These are phyloP conservation scores for Colletotrichum sp. DNA, from an alignment of 2,329 filamentous ascomycete genomes.

Conservation along the genomic window DNA sequence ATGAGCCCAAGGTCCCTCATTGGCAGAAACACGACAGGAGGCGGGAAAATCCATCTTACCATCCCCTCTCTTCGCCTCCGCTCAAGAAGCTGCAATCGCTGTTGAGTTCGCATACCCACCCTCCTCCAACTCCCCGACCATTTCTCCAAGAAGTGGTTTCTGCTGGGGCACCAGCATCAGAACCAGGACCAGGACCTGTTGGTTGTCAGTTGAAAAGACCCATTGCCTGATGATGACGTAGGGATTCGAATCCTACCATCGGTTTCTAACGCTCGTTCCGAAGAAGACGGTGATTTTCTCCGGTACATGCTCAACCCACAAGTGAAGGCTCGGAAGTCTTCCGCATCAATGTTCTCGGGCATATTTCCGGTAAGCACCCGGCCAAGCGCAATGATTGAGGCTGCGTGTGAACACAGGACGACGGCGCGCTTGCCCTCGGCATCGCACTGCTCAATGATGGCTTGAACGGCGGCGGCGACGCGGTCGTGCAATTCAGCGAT, in stretches of 20 bases:
- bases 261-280: background rate
- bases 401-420: slow-evolving; percentile 88
- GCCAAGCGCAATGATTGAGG: slow-evolving; percentile 85
- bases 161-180: background rate
- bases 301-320: slow-evolving; percentile 76
- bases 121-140: slow-evolving; percentile 70
- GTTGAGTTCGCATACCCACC: slow-evolving; percentile 81
- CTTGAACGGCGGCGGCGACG: slow-evolving; percentile 70
- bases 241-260: slow-evolving; percentile 10
- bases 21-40: background rate
- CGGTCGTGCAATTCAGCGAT: slow-evolving; percentile 82
- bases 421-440: slow-evolving; percentile 71
- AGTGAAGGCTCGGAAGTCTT: slow-evolving; percentile 87
- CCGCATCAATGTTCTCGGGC: slow-evolving; percentile 71
- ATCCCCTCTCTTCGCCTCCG: slow-evolving; percentile 84
- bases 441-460: slow-evolving; percentile 77
- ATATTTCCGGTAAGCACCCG: slow-evolving; percentile 79
- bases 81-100: slow-evolving; percentile 85
- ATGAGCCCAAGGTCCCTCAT: background rate
- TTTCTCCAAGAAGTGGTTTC: slow-evolving; percentile 55
- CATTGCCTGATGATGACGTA: slow-evolving; percentile 12
- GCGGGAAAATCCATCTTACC: slow-evolving; percentile 57
- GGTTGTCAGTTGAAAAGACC: slow-evolving; percentile 3
- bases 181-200: slow-evolving; percentile 8
- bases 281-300: slow-evolving; percentile 26